phyloP scores from a whole-genome alignment of 2,329 filamentous ascomycete species.

The Chaetothyriales sp. region DNA sequence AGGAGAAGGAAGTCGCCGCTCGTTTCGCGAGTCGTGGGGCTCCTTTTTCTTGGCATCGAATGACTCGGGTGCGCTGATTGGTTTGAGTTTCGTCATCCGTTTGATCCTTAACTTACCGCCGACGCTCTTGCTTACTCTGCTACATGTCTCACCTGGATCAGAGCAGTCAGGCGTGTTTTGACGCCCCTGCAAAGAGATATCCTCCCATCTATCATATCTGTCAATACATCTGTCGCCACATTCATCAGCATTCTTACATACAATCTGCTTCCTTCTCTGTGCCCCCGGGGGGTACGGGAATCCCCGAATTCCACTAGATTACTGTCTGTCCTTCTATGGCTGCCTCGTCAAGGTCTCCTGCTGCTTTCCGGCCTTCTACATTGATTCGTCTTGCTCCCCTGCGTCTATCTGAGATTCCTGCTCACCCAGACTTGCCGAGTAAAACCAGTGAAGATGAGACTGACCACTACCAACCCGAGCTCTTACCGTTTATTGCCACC shows the following conservation, averaged over 20 bases:
- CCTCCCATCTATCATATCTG: not conserved
- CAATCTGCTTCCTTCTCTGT: not conserved
- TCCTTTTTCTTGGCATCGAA: not conserved
- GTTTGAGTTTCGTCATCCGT: not conserved
- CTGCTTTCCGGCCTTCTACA: not conserved
- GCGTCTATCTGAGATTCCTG: conserved; percentile 11
- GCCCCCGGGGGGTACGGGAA: too few relatives aligned
- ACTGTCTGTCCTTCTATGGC: not conserved
- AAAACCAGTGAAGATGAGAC: not conserved
- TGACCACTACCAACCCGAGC: conserved; percentile 5
- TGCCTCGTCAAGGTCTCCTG: not conserved
- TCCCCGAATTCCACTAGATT: not conserved
- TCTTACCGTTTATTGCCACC: conserved; percentile 10
- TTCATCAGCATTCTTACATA: not conserved
- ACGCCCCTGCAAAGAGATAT: not conserved
- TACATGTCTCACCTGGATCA: not conserved
- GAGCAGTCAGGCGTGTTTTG: not conserved
- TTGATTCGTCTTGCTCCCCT: conserved; percentile 14
- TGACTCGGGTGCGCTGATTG: not conserved
- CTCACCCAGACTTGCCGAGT: conserved; percentile 9
- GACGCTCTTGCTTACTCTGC: not conserved
- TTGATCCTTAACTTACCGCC: not conserved
- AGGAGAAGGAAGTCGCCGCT: too few relatives aligned
- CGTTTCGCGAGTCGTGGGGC: not conserved
- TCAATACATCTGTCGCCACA: not conserved